Evolutionary conservation across 306 rosid genomes (phyloP).

Genomic region (Crataegus laevigata): DNA sequence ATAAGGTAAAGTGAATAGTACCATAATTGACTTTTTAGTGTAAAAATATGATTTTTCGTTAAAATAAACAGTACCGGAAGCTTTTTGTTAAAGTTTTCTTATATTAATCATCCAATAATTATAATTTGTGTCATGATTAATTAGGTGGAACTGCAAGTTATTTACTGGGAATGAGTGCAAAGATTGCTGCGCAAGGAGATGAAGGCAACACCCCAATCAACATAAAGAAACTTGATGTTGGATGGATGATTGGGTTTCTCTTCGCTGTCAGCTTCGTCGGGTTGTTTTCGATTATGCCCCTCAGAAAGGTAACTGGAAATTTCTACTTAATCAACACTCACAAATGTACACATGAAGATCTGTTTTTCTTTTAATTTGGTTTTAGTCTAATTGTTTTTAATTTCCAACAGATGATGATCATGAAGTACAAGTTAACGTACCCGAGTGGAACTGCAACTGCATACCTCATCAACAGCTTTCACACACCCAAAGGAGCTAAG

Average conservation of each 20-base stretch:
- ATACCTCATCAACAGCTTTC: constrained; percentile 64
- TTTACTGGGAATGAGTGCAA: constrained; percentile 61
- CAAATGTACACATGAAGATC: not conserved
- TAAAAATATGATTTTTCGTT: too few relatives aligned
- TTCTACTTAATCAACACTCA: not conserved
- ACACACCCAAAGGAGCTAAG: constrained; percentile 78
- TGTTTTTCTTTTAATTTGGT: not conserved
- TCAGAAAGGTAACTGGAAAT: constrained; percentile 48
- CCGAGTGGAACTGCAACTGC: constrained; percentile 95
- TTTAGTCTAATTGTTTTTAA: not conserved
- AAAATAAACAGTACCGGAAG: too few relatives aligned
- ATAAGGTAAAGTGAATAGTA: too few relatives aligned
- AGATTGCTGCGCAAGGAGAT: constrained; percentile 47
- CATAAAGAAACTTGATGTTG: constrained; percentile 39
- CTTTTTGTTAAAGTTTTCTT: too few relatives aligned
- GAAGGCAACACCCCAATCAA: constrained; percentile 46
- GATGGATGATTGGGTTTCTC: constrained; percentile 74
- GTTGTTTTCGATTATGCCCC: constrained; percentile 62
- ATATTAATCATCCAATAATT: not conserved
- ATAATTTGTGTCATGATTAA: not conserved
- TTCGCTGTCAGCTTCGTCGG: constrained; percentile 70
- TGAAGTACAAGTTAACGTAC: constrained; percentile 63
- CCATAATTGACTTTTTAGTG: too few relatives aligned
- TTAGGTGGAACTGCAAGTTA: constrained; percentile 78
- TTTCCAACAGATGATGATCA: constrained; percentile 46